Base-by-base conservation (phyloP, 1,284 basidiomycete genomes). In the Ustilago xerochloae region DNA sequence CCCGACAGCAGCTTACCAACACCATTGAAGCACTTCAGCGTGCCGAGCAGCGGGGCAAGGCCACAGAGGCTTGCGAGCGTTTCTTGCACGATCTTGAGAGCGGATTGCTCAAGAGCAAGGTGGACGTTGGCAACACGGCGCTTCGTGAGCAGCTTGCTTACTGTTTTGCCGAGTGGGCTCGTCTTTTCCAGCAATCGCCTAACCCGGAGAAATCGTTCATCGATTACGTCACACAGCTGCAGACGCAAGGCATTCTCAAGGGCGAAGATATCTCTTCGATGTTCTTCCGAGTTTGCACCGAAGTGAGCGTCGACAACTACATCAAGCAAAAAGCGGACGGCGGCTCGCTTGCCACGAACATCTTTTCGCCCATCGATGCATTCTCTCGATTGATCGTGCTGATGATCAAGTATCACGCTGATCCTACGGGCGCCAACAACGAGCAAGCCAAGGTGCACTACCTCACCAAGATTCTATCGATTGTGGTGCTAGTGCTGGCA, bases 331-430 rank as follows among this genome's bases (percentile, higher is more conserved):
- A 93, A 66, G 89, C 91, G 29, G 87, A 89, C 26, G 92, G 92
- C 50, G 91, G 93, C 65, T 90, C 89, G 49, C 88, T 90, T 20
- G 89, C 90, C 51, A 90, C 92, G 18, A 85, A 85, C 58, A 84
- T 86, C 61, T 98, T 94, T 87, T 93, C 93, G 83, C 93, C 94
- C 16, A 88, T 98, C 76, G 97, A 99, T 85, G 94, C 97, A 9
- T 91, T 98, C 87, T 94, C 95, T 47, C 90, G 94, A 77, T 87
- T 99, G 76, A 93, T 99, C 72, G 93, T 95, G 47, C 93, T 97
- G 84, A 97, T 99, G 87, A 95, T 99, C 89, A 99, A 99, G 87
- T 98, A 99, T 85, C 96, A 99, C 77, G 94, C 93, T 24, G 96
- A 98, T 84, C 92, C 91, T 52, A 86, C 83, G 13, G 93, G 92